Evolutionary conservation across 768 basidiomycete species (phyloP).

Genomic region (Suillus subaureus): DNA sequence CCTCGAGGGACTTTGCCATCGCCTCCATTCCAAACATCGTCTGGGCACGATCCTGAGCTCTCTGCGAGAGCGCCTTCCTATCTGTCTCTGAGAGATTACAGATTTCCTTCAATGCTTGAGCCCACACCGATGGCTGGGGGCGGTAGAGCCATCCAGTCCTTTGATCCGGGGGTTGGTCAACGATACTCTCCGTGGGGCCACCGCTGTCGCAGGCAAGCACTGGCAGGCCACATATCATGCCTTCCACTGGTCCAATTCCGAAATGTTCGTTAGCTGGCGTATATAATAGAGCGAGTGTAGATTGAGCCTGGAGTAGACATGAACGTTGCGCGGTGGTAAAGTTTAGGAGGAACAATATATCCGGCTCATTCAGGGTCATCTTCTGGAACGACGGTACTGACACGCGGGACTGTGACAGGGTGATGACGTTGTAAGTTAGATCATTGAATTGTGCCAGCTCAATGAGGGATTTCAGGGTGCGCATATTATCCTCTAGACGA

Average conservation of each 20-base stretch:
- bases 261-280: slow-evolving; percentile 97
- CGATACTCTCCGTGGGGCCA: slow-evolving; percentile 88
- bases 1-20: slow-evolving; percentile 65
- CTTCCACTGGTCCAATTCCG: slow-evolving; percentile 95
- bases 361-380: slow-evolving; percentile 42
- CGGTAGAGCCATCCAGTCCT: slow-evolving; percentile 79
- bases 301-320: slow-evolving; percentile 67
- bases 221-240: slow-evolving; percentile 89
- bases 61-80: slow-evolving; percentile 48
- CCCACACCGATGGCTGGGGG: slow-evolving; percentile 71
- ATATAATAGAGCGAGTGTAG: slow-evolving; percentile 80
- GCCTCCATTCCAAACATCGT: slow-evolving; percentile 75
- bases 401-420: slow-evolving; percentile 44
- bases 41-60: slow-evolving; percentile 64
- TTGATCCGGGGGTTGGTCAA: slow-evolving; percentile 39
- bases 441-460: slow-evolving; percentile 38
- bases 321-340: slow-evolving; percentile 85
- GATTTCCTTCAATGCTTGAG: slow-evolving; percentile 64
- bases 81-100: slow-evolving; percentile 44
- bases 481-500: slow-evolving; percentile 81
- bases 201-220: slow-evolving; percentile 86
- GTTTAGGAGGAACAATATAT: slow-evolving; percentile 89
- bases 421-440: slow-evolving; percentile 61
- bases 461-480: slow-evolving; percentile 65
- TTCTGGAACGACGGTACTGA: slow-evolving; percentile 44